phyloP scores from a whole-genome alignment of 2,329 filamentous ascomycete species.

The Trichophaea hybrida region DNA sequence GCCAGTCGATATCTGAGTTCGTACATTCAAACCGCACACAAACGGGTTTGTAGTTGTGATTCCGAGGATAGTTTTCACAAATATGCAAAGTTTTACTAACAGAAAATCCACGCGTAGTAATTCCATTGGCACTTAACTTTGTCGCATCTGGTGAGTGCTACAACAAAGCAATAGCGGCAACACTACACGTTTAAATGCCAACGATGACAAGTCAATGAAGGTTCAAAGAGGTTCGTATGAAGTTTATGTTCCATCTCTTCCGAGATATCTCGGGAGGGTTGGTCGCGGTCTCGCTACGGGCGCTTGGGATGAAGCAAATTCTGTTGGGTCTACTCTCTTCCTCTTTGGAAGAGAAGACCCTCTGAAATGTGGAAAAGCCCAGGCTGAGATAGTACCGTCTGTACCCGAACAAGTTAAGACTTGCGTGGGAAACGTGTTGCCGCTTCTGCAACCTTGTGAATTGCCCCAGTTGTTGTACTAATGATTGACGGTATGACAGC shows the following conservation, averaged over 20 bases:
- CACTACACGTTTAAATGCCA: constrained; percentile 29
- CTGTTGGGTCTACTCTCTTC: constrained; percentile 39
- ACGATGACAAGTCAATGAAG: not conserved
- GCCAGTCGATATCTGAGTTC: constrained; percentile 56
- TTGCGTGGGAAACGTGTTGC: constrained; percentile 97
- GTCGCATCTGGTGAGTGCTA: constrained; percentile 76
- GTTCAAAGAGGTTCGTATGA: constrained; percentile 15
- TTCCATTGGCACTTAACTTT: constrained; percentile 75
- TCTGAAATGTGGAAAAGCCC: constrained; percentile 24
- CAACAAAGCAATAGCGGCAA: constrained; percentile 49
- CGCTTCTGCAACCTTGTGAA: constrained; percentile 41
- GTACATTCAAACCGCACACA: constrained; percentile 67
- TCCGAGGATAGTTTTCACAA: no score
- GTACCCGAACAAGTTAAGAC: constrained; percentile 98
- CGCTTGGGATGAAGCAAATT: constrained; percentile 15
- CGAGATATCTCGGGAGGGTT: constrained; percentile 12
- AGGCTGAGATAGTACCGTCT: constrained; percentile 92
- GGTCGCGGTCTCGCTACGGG: constrained; percentile 28
- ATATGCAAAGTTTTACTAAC: not conserved
- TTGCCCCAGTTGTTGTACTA: constrained; percentile 11
- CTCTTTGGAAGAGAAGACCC: constrained; percentile 9
- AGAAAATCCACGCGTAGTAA: constrained; percentile 39
- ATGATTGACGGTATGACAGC: constrained; percentile 36
- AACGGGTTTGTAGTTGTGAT: constrained; percentile 50
- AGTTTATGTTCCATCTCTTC: not conserved